A percentile compares a stretch with the other conserved stretches of the same genome.
Evolutionary conservation across 371 early-diverging fungal genomes (phyloP).

Genomic region (Mortierella sp.): DNA sequence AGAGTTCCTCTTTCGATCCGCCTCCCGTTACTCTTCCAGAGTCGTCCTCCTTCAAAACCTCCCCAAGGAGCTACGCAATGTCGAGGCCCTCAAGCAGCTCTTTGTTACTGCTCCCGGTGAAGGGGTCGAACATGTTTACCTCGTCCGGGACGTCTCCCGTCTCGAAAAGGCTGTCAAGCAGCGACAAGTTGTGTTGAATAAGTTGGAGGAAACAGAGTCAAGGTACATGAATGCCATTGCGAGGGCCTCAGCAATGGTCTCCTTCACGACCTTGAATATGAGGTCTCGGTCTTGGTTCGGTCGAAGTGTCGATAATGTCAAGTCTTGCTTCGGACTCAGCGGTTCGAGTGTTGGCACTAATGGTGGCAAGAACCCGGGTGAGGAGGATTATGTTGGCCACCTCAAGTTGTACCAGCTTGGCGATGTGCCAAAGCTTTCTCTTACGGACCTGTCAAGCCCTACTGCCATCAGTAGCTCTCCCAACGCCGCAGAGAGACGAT

Average conservation of each 20-base stretch:
- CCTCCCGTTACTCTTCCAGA: slow-evolving; percentile 29
- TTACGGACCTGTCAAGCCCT: slow-evolving; percentile 25
- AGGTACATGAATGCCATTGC: slow-evolving; percentile 37
- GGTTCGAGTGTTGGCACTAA: background rate
- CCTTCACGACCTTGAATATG: slow-evolving; percentile 21
- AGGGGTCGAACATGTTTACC: slow-evolving; percentile 36
- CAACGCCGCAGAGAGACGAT: background rate
- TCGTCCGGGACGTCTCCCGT: slow-evolving; percentile 16
- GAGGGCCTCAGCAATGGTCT: slow-evolving; percentile 31
- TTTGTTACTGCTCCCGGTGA: slow-evolving; percentile 28
- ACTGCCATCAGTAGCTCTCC: background rate
- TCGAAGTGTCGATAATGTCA: slow-evolving; percentile 11
- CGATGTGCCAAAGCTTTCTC: slow-evolving; percentile 30
- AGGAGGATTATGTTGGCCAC: slow-evolving; percentile 33
- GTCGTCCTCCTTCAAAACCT: slow-evolving; percentile 37
- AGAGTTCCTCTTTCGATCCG: slow-evolving; percentile 29
- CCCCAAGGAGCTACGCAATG: slow-evolving; percentile 19
- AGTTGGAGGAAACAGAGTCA: slow-evolving; percentile 29
- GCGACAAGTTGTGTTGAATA: slow-evolving; percentile 24
- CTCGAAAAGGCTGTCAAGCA: slow-evolving; percentile 37
- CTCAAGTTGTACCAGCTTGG: slow-evolving; percentile 39
- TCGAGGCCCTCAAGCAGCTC: slow-evolving; percentile 11
- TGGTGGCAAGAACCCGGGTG: slow-evolving; percentile 1
- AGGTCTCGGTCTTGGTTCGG: slow-evolving; percentile 32
- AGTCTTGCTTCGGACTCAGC: slow-evolving; percentile 16